A percentile compares a stretch with the other conserved stretches of the same genome.
phyloP scores from a whole-genome alignment of 116 monocot genomes.

The Trichopus zeylanicus region DNA sequence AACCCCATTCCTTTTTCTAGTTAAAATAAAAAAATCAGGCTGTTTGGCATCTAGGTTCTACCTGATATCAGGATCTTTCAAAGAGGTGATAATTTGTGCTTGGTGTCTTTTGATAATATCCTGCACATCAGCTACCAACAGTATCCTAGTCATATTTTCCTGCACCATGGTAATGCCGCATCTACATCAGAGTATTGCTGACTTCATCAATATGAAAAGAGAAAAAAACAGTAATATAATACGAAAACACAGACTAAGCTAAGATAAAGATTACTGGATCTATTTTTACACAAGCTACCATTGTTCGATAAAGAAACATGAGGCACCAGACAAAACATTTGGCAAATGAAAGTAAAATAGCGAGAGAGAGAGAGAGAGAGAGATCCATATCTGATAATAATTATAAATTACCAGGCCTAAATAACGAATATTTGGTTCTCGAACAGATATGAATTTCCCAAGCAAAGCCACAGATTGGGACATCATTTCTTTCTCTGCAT shows the following conservation, averaged over 20 bases:
- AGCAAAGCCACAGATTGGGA: conserved; percentile 97
- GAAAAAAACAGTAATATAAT: background rate
- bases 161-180: conserved; percentile 20
- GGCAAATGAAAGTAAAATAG: too few relatives aligned
- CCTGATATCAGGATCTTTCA: conserved; percentile 99
- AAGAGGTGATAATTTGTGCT: conserved; percentile 90
- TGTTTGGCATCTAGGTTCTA: conserved; percentile 9
- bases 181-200: background rate
- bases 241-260: background rate
- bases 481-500: conserved; percentile 99
- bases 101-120: conserved; percentile 98
- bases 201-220: background rate
- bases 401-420: conserved; percentile 79
- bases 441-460: conserved; percentile 96
- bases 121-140: conserved; percentile 95
- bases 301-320: background rate
- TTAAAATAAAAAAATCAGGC: background rate
- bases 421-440: conserved; percentile 99
- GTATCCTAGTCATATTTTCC: conserved; percentile 99
- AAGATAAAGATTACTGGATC: background rate
- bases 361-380: background rate
- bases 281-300: background rate
- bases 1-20: background rate
- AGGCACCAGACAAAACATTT: too few relatives aligned
- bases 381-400: background rate